A percentile compares a stretch with the other conserved stretches of the same genome.
Conservation (phyloP, 2,329 filamentous ascomycete genomes). For the Aspergillus oerlinghausenensis region DNA sequence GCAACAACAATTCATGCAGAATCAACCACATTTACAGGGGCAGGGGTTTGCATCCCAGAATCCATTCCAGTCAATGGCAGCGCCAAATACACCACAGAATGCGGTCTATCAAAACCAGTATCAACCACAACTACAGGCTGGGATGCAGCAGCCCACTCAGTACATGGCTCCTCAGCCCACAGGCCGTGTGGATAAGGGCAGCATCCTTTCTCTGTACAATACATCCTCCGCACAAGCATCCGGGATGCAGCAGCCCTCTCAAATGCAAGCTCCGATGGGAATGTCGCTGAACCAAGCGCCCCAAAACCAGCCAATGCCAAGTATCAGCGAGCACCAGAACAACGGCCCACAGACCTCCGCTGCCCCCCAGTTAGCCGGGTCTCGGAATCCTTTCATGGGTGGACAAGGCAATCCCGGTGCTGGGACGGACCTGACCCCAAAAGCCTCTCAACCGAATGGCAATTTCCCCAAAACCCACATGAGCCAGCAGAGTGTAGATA, state of each 20-base stretch:
- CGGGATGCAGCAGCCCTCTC: slow-evolving; percentile 29
- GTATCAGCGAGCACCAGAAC: slow-evolving; percentile 1
- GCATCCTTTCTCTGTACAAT: slow-evolving; percentile 45
- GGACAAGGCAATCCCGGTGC: background rate
- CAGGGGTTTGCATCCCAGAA: slow-evolving; percentile 24
- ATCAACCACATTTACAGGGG: slow-evolving; percentile 18
- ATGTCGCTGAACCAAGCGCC: slow-evolving; percentile 17
- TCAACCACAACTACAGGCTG: slow-evolving; percentile 11
- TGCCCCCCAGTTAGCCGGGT: slow-evolving; percentile 18
- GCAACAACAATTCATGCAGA: slow-evolving; percentile 18
- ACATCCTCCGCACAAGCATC: slow-evolving; percentile 36
- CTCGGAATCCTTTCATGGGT: slow-evolving; percentile 24
- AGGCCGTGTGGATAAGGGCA: slow-evolving; percentile 43
- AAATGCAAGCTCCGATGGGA: slow-evolving; percentile 17
- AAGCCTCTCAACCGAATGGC: slow-evolving; percentile 12
- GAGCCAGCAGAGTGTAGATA: slow-evolving; percentile 47
- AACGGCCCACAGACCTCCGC: slow-evolving; percentile 13
- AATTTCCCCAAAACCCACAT: slow-evolving; percentile 32
- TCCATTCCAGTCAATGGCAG: slow-evolving; percentile 29
- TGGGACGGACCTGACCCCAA: slow-evolving; percentile 13
- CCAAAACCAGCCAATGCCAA: slow-evolving; percentile 20
- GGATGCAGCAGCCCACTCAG: slow-evolving; percentile 19
- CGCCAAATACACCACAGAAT: slow-evolving; percentile 22
- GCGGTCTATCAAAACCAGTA: slow-evolving; percentile 23
- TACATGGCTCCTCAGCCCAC: slow-evolving; percentile 38